Conservation (phyloP, 345 rosid genomes). For the Balakata baccata region DNA sequence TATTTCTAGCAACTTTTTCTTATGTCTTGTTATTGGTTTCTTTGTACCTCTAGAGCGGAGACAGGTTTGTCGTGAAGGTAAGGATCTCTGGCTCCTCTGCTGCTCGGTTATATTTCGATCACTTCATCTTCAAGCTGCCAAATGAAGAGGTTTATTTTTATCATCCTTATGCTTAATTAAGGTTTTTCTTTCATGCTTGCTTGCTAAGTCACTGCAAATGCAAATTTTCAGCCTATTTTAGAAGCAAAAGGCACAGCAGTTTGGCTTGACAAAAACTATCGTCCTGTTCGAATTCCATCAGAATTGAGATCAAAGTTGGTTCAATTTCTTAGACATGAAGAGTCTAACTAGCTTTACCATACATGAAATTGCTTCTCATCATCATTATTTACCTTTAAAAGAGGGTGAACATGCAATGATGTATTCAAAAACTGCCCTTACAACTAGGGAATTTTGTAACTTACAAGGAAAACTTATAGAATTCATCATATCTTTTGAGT, state of each 20-base stretch:
- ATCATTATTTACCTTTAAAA: not conserved
- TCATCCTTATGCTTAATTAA: not conserved
- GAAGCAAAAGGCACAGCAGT: slow-evolving; percentile 75
- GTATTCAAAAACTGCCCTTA: not conserved
- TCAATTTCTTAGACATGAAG: slow-evolving; percentile 44
- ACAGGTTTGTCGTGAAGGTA: slow-evolving; percentile 64
- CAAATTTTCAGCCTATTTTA: slow-evolving; percentile 49
- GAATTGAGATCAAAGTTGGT: slow-evolving; percentile 56
- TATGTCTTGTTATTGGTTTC: not conserved
- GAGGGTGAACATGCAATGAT: not conserved
- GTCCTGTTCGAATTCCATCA: slow-evolving; percentile 69
- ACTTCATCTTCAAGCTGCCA: slow-evolving; percentile 68
- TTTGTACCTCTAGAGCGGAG: slow-evolving; percentile 54
- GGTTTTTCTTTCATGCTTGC: slow-evolving; percentile 1
- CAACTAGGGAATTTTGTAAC: not conserved
- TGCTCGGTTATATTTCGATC: slow-evolving; percentile 66
- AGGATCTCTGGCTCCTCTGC: slow-evolving; percentile 67
- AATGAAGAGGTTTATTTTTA: slow-evolving; percentile 55
- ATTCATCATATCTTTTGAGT: not conserved
- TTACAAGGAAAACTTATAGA: not conserved
- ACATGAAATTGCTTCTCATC: not conserved
- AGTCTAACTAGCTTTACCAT: slow-evolving; percentile 29
- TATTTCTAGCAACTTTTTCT: no score
- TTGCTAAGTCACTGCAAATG: not conserved
- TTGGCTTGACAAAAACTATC: slow-evolving; percentile 80